phyloP scores from a whole-genome alignment of 2,329 filamentous ascomycete species.

The Penicillium sp. region DNA sequence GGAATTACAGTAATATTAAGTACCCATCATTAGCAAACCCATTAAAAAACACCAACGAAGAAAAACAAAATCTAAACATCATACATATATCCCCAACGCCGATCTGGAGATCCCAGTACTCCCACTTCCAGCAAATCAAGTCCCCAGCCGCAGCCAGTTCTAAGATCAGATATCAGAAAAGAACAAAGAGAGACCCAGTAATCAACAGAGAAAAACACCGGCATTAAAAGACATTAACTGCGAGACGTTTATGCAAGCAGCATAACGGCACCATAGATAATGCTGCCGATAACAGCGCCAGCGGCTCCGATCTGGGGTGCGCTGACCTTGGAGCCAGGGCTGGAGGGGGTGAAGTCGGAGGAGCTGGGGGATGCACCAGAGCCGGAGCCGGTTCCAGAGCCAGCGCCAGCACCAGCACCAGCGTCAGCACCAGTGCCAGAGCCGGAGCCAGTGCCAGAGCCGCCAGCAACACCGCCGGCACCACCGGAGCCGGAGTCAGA shows the following conservation, averaged over 20 bases:
- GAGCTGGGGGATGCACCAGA: slow-evolving; percentile 14
- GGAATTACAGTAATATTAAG: slow-evolving; percentile 15
- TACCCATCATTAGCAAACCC: slow-evolving; percentile 3
- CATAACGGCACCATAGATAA: slow-evolving; percentile 17
- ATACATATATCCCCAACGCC: slow-evolving; percentile 10
- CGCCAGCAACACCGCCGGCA: not conserved
- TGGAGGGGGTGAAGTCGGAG: slow-evolving; percentile 17
- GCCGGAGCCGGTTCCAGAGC: slow-evolving; percentile 3
- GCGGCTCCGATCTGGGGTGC: slow-evolving; percentile 13
- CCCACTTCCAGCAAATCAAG: not conserved
- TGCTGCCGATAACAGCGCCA: slow-evolving; percentile 3
- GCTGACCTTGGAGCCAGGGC: slow-evolving; percentile 22
- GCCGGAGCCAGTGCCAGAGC: too few relatives aligned
- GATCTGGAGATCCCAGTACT: not conserved
- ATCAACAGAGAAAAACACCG: slow-evolving; percentile 6
- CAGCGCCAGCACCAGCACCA: not conserved
- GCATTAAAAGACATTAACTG: slow-evolving; percentile 5
- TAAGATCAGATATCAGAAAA: not conserved
- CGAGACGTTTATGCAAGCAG: slow-evolving; percentile 21
- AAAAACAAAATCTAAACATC: slow-evolving; percentile 3
- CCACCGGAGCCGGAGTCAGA: not conserved
- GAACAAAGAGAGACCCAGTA: not conserved
- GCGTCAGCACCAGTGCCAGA: too few relatives aligned
- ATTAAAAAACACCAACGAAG: not conserved
- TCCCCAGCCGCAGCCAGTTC: slow-evolving; percentile 6